Conservation (phyloP, 179 eudicot species). For the Drosera spatulata region DNA sequence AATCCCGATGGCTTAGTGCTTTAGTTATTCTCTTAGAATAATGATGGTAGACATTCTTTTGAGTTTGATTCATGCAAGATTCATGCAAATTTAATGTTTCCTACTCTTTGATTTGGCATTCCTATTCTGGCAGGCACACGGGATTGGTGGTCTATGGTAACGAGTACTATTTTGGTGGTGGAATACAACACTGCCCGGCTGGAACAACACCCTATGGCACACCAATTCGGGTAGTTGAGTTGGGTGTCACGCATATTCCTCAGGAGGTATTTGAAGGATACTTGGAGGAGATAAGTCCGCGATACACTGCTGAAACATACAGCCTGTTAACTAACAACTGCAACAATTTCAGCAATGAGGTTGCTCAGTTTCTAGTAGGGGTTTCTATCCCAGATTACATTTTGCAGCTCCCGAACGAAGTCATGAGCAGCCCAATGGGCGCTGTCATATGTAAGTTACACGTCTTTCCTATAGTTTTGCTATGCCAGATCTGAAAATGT, state of each 20-base stretch:
- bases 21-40: too few relatives aligned
- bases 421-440: conserved; percentile 83
- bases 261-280: conserved; percentile 73
- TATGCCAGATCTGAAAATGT: not conserved
- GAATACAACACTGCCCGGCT: conserved; percentile 59
- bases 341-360: conserved; percentile 92
- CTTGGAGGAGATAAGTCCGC: conserved; percentile 79
- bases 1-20: too few relatives aligned
- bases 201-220: conserved; percentile 81
- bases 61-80: too few relatives aligned
- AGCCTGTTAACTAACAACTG: conserved; percentile 75
- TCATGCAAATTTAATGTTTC: too few relatives aligned
- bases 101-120: not conserved
- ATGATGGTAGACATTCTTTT: too few relatives aligned
- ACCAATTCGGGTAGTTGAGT: conserved; percentile 59
- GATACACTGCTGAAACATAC: conserved; percentile 84
- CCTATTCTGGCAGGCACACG: conserved; percentile 54
- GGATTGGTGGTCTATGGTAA: conserved; percentile 87
- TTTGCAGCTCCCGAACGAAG: conserved; percentile 84
- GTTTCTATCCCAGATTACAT: conserved; percentile 69
- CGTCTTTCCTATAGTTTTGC: not conserved
- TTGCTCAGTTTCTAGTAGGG: conserved; percentile 83
- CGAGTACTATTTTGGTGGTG: conserved; percentile 91
- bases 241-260: conserved; percentile 80
- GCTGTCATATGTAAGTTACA: conserved; percentile 57